These are phyloP conservation scores for Globisporangium ultimum DNA, from an alignment of 352 stramenopile genomes.

Conservation along the genomic window DNA sequence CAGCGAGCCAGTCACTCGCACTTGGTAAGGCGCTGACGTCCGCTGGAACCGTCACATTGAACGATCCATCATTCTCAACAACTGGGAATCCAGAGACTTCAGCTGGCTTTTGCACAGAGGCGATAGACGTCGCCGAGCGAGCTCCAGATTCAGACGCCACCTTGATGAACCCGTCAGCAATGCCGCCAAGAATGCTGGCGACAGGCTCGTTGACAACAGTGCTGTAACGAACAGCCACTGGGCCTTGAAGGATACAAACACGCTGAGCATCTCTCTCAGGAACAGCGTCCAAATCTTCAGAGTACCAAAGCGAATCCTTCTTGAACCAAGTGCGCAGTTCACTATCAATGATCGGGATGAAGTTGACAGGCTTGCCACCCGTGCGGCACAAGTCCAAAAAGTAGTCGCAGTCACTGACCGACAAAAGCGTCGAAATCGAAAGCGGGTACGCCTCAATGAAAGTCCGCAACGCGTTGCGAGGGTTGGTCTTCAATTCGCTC, in stretches of 20 bases:
- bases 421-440: conserved; percentile 51
- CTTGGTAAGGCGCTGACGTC: conserved; percentile 24
- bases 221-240: conserved; percentile 79
- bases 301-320: conserved; percentile 91
- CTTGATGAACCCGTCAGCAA: conserved; percentile 51
- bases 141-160: conserved; percentile 30
- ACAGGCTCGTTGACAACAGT: conserved; percentile 74
- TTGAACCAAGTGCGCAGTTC: conserved; percentile 88
- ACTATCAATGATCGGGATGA: conserved; percentile 77
- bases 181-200: conserved; percentile 66
- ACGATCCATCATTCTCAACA: conserved; percentile 12
- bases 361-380: conserved; percentile 86
- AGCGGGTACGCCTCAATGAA: conserved; percentile 62
- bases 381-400: conserved; percentile 82
- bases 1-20: conserved; percentile 37
- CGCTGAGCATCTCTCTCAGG: conserved; percentile 72
- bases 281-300: conserved; percentile 82
- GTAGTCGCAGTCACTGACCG: conserved; percentile 71
- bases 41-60: conserved; percentile 27
- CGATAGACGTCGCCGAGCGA: conserved; percentile 1
- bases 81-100: conserved; percentile 21
- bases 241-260: conserved; percentile 82
- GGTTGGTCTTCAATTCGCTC: conserved; percentile 36
- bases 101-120: conserved; percentile 9
- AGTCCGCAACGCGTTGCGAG: conserved; percentile 29